Evolutionary conservation across 2,329 filamentous ascomycete species (phyloP).

Genomic region (Fusarium duplospermum): DNA sequence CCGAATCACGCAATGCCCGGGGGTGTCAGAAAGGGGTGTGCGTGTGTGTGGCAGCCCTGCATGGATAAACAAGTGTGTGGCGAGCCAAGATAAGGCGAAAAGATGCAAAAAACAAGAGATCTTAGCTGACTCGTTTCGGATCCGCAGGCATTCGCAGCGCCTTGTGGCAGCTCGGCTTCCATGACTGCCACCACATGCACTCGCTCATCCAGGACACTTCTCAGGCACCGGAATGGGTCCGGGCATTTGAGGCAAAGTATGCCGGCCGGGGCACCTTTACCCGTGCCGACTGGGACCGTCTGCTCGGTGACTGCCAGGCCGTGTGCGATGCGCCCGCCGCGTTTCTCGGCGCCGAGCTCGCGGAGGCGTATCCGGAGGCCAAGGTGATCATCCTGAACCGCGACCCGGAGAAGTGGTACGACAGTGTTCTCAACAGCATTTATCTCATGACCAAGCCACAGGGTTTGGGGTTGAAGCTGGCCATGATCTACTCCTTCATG

Average conservation of each 20-base stretch:
- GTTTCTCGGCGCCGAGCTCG: conserved; percentile 58
- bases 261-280: conserved; percentile 45
- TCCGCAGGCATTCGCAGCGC: conserved; percentile 49
- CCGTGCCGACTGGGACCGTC: conserved; percentile 58
- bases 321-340: conserved; percentile 67
- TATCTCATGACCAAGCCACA: conserved; percentile 45
- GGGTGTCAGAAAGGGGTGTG: neutral
- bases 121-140: conserved; percentile 15
- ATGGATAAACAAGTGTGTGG: neutral
- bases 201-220: conserved; percentile 43
- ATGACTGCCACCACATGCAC: conserved; percentile 53
- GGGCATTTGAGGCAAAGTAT: conserved; percentile 49
- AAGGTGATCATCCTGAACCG: conserved; percentile 55
- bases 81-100: conserved; percentile 1
- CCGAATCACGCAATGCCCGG: conserved; percentile 1
- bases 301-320: conserved; percentile 60
- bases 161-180: conserved; percentile 50
- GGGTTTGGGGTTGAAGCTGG: conserved; percentile 39
- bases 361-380: conserved; percentile 49
- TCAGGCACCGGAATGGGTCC: conserved; percentile 46
- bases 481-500: conserved; percentile 45
- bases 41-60: neutral
- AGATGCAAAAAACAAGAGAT: neutral
- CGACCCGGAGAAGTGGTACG: conserved; percentile 52
- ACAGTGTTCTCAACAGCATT: conserved; percentile 43